A percentile compares a stretch with the other conserved stretches of the same genome.
Conservation (phyloP, 345 rosid species). For the Salix arbutifolia region DNA sequence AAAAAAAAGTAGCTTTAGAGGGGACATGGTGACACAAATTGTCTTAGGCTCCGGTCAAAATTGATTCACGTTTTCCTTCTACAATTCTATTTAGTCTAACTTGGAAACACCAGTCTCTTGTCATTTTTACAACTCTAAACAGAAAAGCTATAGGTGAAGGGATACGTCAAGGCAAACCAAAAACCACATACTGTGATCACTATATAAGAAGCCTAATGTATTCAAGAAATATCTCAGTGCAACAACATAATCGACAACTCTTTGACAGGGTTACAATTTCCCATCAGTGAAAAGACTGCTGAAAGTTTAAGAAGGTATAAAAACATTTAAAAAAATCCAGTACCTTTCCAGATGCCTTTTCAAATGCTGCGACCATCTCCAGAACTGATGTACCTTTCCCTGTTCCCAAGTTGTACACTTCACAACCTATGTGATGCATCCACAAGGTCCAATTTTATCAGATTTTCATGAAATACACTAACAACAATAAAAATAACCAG, state of each 20-base stretch:
- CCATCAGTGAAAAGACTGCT: not conserved
- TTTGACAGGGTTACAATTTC: not conserved
- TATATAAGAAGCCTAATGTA: not conserved
- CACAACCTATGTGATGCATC: slow-evolving; percentile 53
- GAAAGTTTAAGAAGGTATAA: not conserved
- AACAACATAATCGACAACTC: not conserved
- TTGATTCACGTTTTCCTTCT: not conserved
- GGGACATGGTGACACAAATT: too few species aligned
- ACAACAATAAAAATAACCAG: not conserved
- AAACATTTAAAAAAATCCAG: not conserved
- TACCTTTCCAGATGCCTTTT: slow-evolving; percentile 94
- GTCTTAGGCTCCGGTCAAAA: not conserved
- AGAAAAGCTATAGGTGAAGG: not conserved
- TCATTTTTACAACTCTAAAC: not conserved
- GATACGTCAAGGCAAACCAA: not conserved
- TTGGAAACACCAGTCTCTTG: not conserved
- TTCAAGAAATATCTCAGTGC: not conserved
- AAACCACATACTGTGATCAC: not conserved
- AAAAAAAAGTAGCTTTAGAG: too few species aligned
- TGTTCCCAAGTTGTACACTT: slow-evolving; percentile 92
- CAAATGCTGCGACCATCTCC: slow-evolving; percentile 92
- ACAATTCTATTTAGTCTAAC: not conserved
- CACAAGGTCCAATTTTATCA: not conserved
- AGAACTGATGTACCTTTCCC: slow-evolving; percentile 95
- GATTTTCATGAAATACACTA: not conserved